These are phyloP conservation scores for Penicillium soppii DNA, from an alignment of 495 filamentous ascomycete species.

Conservation along the genomic window DNA sequence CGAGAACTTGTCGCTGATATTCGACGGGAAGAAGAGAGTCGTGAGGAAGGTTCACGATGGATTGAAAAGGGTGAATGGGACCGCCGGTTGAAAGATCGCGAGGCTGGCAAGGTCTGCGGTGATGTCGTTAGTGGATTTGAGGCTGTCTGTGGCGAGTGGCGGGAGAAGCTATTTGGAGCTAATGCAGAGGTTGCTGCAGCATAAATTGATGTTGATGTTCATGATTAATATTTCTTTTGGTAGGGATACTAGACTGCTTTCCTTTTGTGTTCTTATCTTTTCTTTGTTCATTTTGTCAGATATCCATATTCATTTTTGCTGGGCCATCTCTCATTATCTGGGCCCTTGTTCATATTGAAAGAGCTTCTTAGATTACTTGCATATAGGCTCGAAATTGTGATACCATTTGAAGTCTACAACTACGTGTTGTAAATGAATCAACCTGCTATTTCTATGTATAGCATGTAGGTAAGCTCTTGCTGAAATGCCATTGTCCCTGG, in stretches of 20 bases:
- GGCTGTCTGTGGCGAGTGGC: conserved; percentile 70
- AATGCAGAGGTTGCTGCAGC: conserved; percentile 38
- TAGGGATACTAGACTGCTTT: conserved; percentile 12
- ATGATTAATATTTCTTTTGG: conserved; percentile 4
- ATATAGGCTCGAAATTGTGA: conserved; percentile 6
- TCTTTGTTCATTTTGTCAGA: conserved; percentile 18
- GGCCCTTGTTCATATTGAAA: conserved; percentile 9
- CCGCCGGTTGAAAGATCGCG: conserved; percentile 66
- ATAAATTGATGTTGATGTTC: conserved; percentile 18
- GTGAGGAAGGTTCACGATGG: conserved; percentile 78
- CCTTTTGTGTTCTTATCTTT: conserved; percentile 12
- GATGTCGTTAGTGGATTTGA: conserved; percentile 93
- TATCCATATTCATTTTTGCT: conserved; percentile 22
- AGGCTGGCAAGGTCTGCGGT: conserved; percentile 74
- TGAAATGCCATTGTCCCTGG: too few relatives aligned
- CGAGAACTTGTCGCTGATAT: conserved; percentile 82
- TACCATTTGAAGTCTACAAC: conserved; percentile 6
- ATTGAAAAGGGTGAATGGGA: conserved; percentile 80
- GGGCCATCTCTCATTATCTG: conserved; percentile 4
- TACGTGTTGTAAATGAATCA: too few relatives aligned
- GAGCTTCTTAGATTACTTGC: conserved; percentile 3
- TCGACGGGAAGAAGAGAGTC: conserved; percentile 73
- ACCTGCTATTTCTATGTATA: too few relatives aligned
- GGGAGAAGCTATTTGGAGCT: conserved; percentile 53
- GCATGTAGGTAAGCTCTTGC: too few relatives aligned